Percentiles rank a stretch among this genome's conserved stretches.
phyloP scores from a whole-genome alignment of 495 filamentous ascomycete genomes.

The Podospora pseudoanserina region DNA sequence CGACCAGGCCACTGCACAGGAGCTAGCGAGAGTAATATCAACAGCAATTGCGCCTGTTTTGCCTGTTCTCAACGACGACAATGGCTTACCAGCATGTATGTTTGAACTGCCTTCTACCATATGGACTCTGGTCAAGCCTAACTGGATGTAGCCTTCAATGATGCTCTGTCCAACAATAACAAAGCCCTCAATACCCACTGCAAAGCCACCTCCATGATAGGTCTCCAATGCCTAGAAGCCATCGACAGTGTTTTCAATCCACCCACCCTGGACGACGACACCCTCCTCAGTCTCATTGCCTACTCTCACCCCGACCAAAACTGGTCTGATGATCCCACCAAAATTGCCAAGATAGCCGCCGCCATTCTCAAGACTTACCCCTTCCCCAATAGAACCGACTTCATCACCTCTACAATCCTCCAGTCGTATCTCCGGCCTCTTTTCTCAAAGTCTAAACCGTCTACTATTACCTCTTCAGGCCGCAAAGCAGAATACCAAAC shows the following conservation, averaged over 20 bases:
- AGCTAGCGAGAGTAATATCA: conserved; percentile 15
- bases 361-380: conserved; percentile 43
- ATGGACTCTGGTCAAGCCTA: background rate
- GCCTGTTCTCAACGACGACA: background rate
- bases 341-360: conserved; percentile 31
- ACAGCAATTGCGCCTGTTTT: conserved; percentile 16
- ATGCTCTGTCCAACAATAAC: background rate
- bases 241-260: conserved; percentile 10
- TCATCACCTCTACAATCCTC: conserved; percentile 56
- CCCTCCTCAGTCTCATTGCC: conserved; percentile 35
- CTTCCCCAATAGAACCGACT: conserved; percentile 21
- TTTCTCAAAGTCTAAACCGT: conserved; percentile 63
- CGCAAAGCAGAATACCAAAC: conserved; percentile 55
- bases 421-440: conserved; percentile 58
- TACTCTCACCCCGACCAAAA: conserved; percentile 51
- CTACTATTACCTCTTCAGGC: conserved; percentile 58
- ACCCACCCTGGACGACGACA: conserved; percentile 13
- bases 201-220: conserved; percentile 9
- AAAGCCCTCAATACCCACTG: conserved; percentile 3
- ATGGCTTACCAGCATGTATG: conserved; percentile 12
- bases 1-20: background rate
- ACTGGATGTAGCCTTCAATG: background rate
- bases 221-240: conserved; percentile 12
- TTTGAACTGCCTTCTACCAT: background rate
- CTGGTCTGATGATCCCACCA: conserved; percentile 47